Evolutionary conservation across 208 protist species (phyloP), one percentile per base, ranked within the genome.

Genomic region (Blastocrithidia nonstop): DNA sequence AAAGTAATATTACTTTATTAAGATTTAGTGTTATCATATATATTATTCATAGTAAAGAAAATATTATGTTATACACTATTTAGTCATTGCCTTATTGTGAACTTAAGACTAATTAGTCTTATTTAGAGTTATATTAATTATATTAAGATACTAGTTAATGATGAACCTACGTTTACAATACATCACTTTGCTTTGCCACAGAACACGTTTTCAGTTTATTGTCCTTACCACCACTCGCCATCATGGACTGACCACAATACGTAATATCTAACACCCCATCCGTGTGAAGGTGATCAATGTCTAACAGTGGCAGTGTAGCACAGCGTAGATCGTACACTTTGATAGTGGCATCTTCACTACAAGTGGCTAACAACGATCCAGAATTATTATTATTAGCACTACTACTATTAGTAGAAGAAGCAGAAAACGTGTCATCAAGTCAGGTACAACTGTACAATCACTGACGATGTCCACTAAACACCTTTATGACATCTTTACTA

Each of bases 381-480:
- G 31, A 40, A 8, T 43, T 45, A 24, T 43, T 25, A 0, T 36
- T 35, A 23, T 38, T 49, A n/a, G 40, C n/a, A 8, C 45, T 45
- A 24, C 43, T 25, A 0, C 37, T 35, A 23, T 38, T 49, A n/a
- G 40, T 20, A 7, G 54, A 50, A 20, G 67, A 57, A 20, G 49
- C 61, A 35, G 81, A 73, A 25, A 66, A 62, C 9, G 44, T 48
- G 8, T 66, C 53, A 67, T 74, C 83, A 22, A 81, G 39, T 77
- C 81, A 91, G 25, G 53, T 27, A 28, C 56, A 72, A 9, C 50
- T 63, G 62, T 91, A 91, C n/a, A 91, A 60, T 77, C 81, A 91
- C 54, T 86, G 76, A 15, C 73, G 71, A 38, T 80, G 73, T 4
- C 81, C 81, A 8, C 66, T 62, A 54, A 87, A 91, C 5, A 68